Base-by-base conservation (phyloP, 1,284 basidiomycete species). In the Pseudozyma tsukubaensis region DNA sequence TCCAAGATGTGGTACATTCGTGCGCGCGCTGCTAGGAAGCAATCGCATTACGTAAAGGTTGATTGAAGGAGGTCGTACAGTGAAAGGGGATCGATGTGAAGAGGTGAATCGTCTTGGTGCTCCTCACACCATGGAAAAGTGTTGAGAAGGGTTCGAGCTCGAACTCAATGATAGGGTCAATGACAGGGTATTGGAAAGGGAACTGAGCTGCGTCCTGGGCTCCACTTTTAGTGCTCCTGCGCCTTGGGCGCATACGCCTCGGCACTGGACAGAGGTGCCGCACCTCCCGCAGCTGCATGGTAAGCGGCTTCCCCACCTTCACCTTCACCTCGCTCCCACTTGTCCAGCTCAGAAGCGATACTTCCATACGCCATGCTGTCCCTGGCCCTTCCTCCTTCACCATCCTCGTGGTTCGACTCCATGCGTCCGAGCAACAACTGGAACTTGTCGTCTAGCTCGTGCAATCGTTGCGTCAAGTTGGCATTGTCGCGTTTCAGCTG, bases 341-440 rank as follows among this genome's bases (percentile, higher is more conserved):
- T 76, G 64, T 80, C 79, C n/a, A 80, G 68, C 61, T 80, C 79
- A 4, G 72, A 78, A 6, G 79, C 66, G 54, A 80, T 79, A 67
- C 71, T 75, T 34, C 74, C 76, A 52, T 78, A 76, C 36, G 59
- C 63, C 65, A 75, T 73, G 45, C 61, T 68, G 44, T 72, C 69
- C 24, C 76, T 54, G 10, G 51, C 53, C 18, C 68, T 56, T 13
- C 54, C 69, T 6, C 54, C 69, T 6, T 72, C 67, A 14, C 62
- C 75, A 24, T 64, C 76, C 34, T 68, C 65, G 55, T 75, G 65
- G 10, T 60, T 71, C 45, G 72, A 59, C 62, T 80, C 78, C 48
- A 80, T 77, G 7, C 72, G 51, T 16, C 77, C 74, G 13, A 80
- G 65, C 29, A 80, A 56, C 44, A 80, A 62, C 50, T 76, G 71